A percentile compares a stretch with the other conserved stretches of the same genome.
These are phyloP conservation scores for Lactarius sanguifluus DNA, from an alignment of 768 basidiomycete species.

Conservation along the genomic window DNA sequence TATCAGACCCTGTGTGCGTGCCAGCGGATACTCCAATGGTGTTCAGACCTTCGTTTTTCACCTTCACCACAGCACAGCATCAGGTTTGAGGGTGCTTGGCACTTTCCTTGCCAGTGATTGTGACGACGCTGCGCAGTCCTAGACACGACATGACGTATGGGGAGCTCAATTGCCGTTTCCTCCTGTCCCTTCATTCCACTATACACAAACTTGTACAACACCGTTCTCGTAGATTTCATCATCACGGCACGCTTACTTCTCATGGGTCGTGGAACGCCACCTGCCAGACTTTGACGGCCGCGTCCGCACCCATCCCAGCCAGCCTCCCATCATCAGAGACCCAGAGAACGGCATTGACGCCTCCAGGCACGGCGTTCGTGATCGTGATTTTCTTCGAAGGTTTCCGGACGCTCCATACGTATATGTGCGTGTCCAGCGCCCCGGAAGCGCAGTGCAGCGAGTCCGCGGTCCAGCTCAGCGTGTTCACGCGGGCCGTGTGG, in stretches of 20 bases:
- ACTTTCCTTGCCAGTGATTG: not conserved
- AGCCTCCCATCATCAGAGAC: constrained; percentile 51
- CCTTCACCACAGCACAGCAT: not conserved
- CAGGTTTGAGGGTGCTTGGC: not conserved
- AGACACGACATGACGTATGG: not conserved
- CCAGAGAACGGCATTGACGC: constrained; percentile 83
- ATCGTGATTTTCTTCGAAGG: constrained; percentile 75
- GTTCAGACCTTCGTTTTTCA: not conserved
- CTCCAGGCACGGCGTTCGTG: constrained; percentile 84
- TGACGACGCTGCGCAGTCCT: not conserved
- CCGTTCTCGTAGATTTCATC: not conserved
- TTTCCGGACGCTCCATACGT: constrained; percentile 76
- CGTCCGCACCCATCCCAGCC: constrained; percentile 78
- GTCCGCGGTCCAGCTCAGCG: constrained; percentile 74
- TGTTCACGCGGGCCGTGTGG: constrained; percentile 79
- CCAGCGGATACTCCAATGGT: not conserved
- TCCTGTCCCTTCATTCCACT: not conserved
- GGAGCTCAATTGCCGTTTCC: not conserved
- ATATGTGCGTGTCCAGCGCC: constrained; percentile 91
- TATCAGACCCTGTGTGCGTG: not conserved
- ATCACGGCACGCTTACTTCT: constrained; percentile 2
- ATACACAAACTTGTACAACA: not conserved
- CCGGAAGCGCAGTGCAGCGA: constrained; percentile 80
- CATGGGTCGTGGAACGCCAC: constrained; percentile 43
- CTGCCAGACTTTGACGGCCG: constrained; percentile 71